phyloP scores from a whole-genome alignment of 2,329 filamentous ascomycete genomes.

The Stemphylium vesicarium region DNA sequence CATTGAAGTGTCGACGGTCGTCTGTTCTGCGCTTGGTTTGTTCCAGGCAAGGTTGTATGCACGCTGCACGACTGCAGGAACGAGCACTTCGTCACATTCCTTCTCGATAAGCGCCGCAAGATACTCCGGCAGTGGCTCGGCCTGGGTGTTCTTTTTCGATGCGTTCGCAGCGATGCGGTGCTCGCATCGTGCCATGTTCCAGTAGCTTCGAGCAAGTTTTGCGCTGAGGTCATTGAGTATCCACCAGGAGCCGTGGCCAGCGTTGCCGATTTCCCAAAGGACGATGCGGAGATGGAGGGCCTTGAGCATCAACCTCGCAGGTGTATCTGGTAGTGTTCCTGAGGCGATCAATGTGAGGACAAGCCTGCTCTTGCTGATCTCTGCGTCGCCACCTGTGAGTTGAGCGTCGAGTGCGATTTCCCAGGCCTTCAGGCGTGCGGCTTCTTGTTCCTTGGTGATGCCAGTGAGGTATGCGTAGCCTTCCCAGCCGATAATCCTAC shows the following conservation, averaged over 20 bases:
- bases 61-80: constrained; percentile 77
- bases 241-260: constrained; percentile 68
- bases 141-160: constrained; percentile 53
- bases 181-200: constrained; percentile 79
- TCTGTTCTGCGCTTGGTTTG: constrained; percentile 72
- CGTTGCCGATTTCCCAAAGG: constrained; percentile 76
- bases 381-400: constrained; percentile 85
- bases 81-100: constrained; percentile 82
- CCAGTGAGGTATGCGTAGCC: constrained; percentile 81
- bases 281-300: constrained; percentile 90
- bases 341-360: constrained; percentile 87
- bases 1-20: constrained; percentile 72
- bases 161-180: constrained; percentile 53
- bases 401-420: constrained; percentile 92
- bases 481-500: constrained; percentile 77
- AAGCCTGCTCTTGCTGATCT: constrained; percentile 86
- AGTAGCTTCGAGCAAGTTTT: constrained; percentile 75
- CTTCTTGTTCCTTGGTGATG: constrained; percentile 82
- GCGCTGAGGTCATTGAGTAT: constrained; percentile 73
- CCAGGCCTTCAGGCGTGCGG: constrained; percentile 88
- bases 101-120: constrained; percentile 76
- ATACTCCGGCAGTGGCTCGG: constrained; percentile 76
- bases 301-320: constrained; percentile 85
- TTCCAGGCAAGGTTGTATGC: constrained; percentile 93
- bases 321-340: constrained; percentile 82